Evolutionary conservation across 2,329 filamentous ascomycete species (phyloP).

Genomic region (Alternaria brassicae): DNA sequence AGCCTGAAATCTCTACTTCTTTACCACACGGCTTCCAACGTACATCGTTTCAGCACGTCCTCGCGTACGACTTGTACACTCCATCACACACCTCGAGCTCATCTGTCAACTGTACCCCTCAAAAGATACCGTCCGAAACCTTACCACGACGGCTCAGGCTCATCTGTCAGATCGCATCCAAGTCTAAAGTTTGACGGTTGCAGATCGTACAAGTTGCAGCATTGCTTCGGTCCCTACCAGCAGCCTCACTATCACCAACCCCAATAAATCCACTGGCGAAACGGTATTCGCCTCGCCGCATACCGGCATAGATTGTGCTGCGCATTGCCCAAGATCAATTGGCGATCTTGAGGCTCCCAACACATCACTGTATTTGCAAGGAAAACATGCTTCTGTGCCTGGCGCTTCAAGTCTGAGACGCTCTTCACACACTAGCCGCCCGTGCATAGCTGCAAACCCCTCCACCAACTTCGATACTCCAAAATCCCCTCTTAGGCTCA

Average conservation of each 20-base stretch:
- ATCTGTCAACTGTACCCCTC: slow-evolving; percentile 15
- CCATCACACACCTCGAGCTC: slow-evolving; percentile 19
- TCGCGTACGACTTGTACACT: slow-evolving; percentile 36
- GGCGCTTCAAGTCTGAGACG: slow-evolving; percentile 51
- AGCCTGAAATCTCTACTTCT: slow-evolving; percentile 15
- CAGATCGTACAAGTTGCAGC: not conserved
- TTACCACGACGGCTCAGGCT: slow-evolving; percentile 22
- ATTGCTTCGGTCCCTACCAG: not conserved
- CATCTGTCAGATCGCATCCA: slow-evolving; percentile 5
- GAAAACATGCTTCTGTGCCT: slow-evolving; percentile 48
- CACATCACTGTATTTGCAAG: slow-evolving; percentile 25
- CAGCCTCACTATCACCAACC: slow-evolving; percentile 5
- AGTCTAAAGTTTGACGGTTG: not conserved
- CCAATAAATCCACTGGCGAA: slow-evolving; percentile 9
- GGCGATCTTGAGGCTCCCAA: slow-evolving; percentile 28
- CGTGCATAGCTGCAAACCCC: slow-evolving; percentile 40
- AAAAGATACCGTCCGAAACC: slow-evolving; percentile 16
- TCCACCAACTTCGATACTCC: slow-evolving; percentile 26
- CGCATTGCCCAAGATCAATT: slow-evolving; percentile 30
- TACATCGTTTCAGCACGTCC: slow-evolving; percentile 43
- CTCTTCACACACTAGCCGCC: slow-evolving; percentile 46
- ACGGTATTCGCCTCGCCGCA: slow-evolving; percentile 30
- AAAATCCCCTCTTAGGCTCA: slow-evolving; percentile 24
- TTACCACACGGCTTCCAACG: slow-evolving; percentile 38
- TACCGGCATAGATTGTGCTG: slow-evolving; percentile 26